phyloP scores from a whole-genome alignment of 257 asterid genomes.

The Asclepias syriaca region DNA sequence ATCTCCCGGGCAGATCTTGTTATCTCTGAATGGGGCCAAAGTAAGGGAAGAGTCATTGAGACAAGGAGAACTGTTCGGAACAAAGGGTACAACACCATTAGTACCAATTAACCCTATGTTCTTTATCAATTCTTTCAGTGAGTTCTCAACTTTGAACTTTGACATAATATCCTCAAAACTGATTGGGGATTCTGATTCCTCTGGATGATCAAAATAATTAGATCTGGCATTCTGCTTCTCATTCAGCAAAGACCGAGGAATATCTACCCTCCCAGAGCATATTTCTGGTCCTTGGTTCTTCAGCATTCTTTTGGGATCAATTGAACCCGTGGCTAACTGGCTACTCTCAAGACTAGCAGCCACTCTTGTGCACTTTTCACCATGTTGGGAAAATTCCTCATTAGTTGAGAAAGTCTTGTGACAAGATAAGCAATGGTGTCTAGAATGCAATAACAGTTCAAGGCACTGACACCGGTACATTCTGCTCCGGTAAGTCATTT shows the following conservation, averaged over 20 bases:
- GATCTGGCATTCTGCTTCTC: constrained; percentile 40
- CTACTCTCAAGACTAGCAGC: constrained; percentile 33
- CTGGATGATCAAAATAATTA: constrained; percentile 24
- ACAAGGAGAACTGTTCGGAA: constrained; percentile 34
- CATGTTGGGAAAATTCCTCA: constrained; percentile 54
- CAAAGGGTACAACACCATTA: constrained; percentile 53
- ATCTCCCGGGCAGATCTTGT: constrained; percentile 27
- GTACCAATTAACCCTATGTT: constrained; percentile 60
- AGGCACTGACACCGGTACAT: constrained; percentile 77
- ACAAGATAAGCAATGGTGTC: constrained; percentile 66
- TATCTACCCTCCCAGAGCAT: constrained; percentile 20
- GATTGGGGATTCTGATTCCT: constrained; percentile 49
- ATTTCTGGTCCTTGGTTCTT: constrained; percentile 37
- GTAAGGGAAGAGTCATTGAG: constrained; percentile 42
- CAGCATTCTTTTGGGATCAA: constrained; percentile 38
- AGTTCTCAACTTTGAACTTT: constrained; percentile 52
- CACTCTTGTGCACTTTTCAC: constrained; percentile 42
- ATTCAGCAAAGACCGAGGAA: constrained; percentile 27
- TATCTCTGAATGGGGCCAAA: constrained; percentile 28
- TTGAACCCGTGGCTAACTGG: constrained; percentile 35
- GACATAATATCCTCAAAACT: constrained; percentile 70
- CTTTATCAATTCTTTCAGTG: constrained; percentile 63
- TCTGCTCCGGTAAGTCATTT: constrained; percentile 25
- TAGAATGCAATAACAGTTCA: constrained; percentile 66
- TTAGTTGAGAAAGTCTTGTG: constrained; percentile 53